A percentile compares a stretch with the other conserved stretches of the same genome.
Evolutionary conservation across 305 asterid genomes (phyloP).

Genomic region (Fraxinus nigra): DNA sequence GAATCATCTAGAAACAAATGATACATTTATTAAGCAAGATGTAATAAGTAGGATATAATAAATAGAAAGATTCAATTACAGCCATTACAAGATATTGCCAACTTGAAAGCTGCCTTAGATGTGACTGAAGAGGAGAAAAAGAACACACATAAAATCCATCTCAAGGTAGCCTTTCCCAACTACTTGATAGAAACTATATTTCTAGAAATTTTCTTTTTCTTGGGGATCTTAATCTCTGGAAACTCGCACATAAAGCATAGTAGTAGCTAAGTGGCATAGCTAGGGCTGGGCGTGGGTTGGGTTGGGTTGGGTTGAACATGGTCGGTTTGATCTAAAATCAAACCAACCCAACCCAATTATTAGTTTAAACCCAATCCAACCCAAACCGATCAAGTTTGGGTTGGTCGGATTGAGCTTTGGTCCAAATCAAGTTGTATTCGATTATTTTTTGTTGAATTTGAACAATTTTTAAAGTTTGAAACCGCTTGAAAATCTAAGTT

Average conservation of each 20-base stretch:
- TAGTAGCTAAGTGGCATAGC: not conserved
- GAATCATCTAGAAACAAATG: not conserved
- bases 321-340: too few relatives aligned
- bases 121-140: not conserved
- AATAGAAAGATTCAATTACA: not conserved
- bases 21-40: not conserved
- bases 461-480: too few relatives aligned
- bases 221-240: not conserved
- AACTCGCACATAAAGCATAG: not conserved
- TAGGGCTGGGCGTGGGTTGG: too few relatives aligned
- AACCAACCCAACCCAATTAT: too few relatives aligned
- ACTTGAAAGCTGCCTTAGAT: not conserved
- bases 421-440: too few relatives aligned
- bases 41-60: not conserved
- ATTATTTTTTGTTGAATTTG: too few relatives aligned
- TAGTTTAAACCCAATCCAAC: too few relatives aligned
- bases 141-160: not conserved
- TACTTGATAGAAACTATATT: not conserved
- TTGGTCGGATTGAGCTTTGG: too few relatives aligned
- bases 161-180: conserved; percentile 6
- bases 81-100: not conserved
- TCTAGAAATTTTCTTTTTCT: not conserved
- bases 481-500: too few relatives aligned
- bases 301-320: too few relatives aligned
- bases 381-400: too few relatives aligned